Evolutionary conservation across 2,329 filamentous ascomycete species (phyloP), one percentile per base, ranked within the genome.

Genomic region (Zymoseptoria brevis): DNA sequence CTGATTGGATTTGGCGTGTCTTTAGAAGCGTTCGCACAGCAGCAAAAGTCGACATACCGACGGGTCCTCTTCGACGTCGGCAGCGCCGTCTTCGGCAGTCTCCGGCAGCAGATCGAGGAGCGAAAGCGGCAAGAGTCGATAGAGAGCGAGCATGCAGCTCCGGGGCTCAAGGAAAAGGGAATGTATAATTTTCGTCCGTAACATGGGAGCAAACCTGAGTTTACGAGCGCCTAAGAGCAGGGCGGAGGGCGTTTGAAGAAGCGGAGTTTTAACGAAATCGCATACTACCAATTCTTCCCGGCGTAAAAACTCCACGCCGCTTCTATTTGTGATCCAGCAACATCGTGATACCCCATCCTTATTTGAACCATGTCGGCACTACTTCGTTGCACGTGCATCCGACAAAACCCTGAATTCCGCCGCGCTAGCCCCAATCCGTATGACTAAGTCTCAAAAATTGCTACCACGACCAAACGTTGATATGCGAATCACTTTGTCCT

Each of bases 21-120:
- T 55, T 62, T 62, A 64, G 64, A 64, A 64, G 64, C 64, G 62
- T 55, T 58, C 54, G 48, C 62, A 63, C 59, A 56, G 62, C 61
- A 64, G 62, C 62, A 64, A 60, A 62, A 66, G 54, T 60, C 62
- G 58, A 35, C 59, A 60, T 57, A 60, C 60, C 54, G 59, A 59
- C 54, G 16, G 35, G 16, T 45, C 35, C 35, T 52, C 59, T 24
- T 52, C 50, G 51, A 57, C 57, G 59, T 54, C 57, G 51, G 45
- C 57, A 19, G 55, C 60, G 24, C 56, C 59, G 26, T 54, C 57
- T 45, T 54, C 45, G 35, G 54, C 57, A 50, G 30, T 54, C 16
- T 55, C 57, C 51, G 57, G 62, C 54, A 54, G 59, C 55, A 64
- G 62, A 60, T 64, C 62, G 53, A 62, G 62, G 56, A 63, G 62